Conservation (phyloP, 495 filamentous ascomycete species). For the Penicillium subrubescens region DNA sequence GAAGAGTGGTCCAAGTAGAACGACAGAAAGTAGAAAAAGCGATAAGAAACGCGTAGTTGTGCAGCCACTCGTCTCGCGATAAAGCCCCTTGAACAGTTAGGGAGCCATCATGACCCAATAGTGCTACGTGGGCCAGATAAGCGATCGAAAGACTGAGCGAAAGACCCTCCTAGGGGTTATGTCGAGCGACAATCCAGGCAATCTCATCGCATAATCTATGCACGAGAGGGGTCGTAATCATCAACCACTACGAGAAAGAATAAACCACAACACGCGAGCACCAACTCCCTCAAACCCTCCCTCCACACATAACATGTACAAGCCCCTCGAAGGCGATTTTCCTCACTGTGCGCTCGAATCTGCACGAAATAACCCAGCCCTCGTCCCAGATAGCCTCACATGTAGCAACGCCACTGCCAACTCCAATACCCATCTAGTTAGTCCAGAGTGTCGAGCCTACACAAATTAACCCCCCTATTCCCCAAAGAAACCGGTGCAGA, state of each 20-base stretch:
- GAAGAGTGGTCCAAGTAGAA: neutral
- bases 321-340: neutral
- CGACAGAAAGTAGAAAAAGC: neutral
- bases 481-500: conserved; percentile 10
- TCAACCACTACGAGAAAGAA: neutral
- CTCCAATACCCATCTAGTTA: neutral
- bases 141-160: neutral
- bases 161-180: neutral
- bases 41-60: neutral
- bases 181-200: neutral
- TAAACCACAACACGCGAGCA: no score
- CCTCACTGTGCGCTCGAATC: neutral
- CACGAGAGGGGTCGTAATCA: neutral
- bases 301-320: neutral
- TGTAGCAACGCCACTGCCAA: neutral
- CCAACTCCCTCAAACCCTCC: neutral
- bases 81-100: neutral
- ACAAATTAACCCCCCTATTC: neutral
- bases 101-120: neutral
- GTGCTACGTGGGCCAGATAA: neutral
- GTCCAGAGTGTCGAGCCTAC: neutral
- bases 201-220: neutral
- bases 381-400: neutral
- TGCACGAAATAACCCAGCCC: neutral
- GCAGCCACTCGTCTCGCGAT: neutral